Percentiles rank a stretch among this genome's conserved stretches.
Evolutionary conservation across 768 basidiomycete genomes (phyloP).

Genomic region (Rhodosporidiobolus sp.): DNA sequence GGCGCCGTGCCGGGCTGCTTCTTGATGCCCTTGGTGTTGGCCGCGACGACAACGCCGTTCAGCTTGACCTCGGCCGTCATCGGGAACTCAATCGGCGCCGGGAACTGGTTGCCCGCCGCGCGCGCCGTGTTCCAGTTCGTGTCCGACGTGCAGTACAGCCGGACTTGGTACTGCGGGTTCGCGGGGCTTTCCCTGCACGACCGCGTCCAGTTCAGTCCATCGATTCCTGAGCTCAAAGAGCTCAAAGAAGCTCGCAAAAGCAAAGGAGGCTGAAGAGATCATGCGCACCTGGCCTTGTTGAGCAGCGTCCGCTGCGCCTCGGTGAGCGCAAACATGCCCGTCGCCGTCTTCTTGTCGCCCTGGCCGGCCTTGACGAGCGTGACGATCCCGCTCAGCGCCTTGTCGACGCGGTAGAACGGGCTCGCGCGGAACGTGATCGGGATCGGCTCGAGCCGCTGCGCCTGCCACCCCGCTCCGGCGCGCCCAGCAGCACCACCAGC

Average conservation of each 20-base stretch:
- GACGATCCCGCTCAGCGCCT: conserved; percentile 16
- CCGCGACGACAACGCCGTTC: conserved; percentile 65
- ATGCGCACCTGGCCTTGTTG: conserved; percentile 57
- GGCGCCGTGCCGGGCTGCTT: conserved; percentile 92
- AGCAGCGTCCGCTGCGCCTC: conserved; percentile 65
- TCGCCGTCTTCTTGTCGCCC: conserved; percentile 67
- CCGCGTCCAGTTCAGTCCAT: background rate
- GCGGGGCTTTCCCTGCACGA: conserved; percentile 1
- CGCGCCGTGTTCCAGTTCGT: conserved; percentile 62
- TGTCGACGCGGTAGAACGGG: conserved; percentile 43
- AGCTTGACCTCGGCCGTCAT: conserved; percentile 86
- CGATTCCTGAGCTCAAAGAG: no score
- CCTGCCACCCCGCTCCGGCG: background rate
- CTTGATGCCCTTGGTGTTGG: conserved; percentile 84
- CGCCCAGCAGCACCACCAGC: background rate
- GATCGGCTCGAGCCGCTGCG: conserved; percentile 2
- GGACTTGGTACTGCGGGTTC: conserved; percentile 66
- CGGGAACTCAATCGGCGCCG: conserved; percentile 84
- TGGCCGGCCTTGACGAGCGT: conserved; percentile 55
- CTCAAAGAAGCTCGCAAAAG: no score
- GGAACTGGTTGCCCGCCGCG: conserved; percentile 50
- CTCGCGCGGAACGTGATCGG: conserved; percentile 40
- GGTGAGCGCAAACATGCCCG: conserved; percentile 63
- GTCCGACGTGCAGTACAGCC: conserved; percentile 82
- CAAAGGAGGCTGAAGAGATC: background rate